phyloP scores from a whole-genome alignment of 805 yeast species.

The Candida caryicola region DNA sequence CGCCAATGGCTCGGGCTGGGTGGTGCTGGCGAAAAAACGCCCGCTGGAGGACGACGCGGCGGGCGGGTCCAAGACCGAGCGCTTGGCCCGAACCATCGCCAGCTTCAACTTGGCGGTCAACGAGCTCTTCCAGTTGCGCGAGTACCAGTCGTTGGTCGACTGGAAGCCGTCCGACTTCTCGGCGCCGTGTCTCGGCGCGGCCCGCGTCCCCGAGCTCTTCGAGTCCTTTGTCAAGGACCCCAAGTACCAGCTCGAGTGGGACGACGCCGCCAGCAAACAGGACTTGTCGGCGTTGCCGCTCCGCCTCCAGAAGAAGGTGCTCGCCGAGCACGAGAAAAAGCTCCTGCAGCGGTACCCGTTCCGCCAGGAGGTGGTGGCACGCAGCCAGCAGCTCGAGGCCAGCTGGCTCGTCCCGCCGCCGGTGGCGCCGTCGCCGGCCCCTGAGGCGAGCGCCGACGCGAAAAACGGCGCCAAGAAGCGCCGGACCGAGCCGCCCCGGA shows the following conservation, averaged over 20 bases:
- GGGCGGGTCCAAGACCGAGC: constrained; percentile 1
- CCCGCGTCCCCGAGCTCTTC: constrained; percentile 31
- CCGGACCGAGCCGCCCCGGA: not conserved
- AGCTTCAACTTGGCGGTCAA: constrained; percentile 50
- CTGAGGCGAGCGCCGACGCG: no score
- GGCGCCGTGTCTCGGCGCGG: not conserved
- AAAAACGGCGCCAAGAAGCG: not conserved
- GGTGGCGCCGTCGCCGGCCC: not conserved
- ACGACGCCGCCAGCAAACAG: constrained; percentile 19
- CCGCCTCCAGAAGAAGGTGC: constrained; percentile 37
- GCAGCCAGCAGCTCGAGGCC: constrained; percentile 20
- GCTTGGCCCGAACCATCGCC: constrained; percentile 42
- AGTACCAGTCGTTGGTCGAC: constrained; percentile 57
- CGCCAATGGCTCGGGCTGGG: not conserved
- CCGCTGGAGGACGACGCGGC: not conserved
- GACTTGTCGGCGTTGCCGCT: constrained; percentile 35
- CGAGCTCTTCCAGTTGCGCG: constrained; percentile 62
- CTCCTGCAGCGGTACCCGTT: constrained; percentile 36
- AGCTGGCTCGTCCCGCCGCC: constrained; percentile 12
- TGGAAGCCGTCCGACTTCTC: constrained; percentile 56
- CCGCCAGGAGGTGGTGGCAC: constrained; percentile 26
- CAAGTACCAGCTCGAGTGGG: constrained; percentile 33
- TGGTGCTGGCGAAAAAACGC: not conserved
- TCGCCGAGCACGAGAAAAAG: constrained; percentile 32
- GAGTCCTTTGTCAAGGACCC: constrained; percentile 29